phyloP scores from a whole-genome alignment of 208 protist species.

The Acanthamoeba castellanii region DNA sequence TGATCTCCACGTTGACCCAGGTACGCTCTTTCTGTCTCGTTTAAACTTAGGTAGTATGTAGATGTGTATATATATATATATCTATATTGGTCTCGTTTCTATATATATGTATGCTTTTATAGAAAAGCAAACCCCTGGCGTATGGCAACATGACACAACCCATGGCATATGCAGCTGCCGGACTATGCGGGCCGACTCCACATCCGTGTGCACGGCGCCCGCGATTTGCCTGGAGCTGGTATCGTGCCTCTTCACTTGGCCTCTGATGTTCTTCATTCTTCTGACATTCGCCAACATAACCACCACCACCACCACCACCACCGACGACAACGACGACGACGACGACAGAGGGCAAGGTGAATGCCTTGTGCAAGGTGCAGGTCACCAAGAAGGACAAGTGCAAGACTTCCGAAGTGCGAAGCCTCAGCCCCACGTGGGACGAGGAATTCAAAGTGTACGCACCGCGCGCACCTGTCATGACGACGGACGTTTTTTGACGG shows the following conservation, averaged over 20 bases:
- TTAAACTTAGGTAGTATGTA: neutral
- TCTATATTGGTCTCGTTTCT: no score
- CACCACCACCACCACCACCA: no score
- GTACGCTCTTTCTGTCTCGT: no score
- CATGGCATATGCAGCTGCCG: neutral
- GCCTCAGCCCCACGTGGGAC: slow-evolving; percentile 17
- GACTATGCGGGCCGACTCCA: slow-evolving; percentile 4
- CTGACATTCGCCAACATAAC: neutral
- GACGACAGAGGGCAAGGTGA: slow-evolving; percentile 15
- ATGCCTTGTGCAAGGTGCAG: neutral
- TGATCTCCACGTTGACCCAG: slow-evolving; percentile 9
- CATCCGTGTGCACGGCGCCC: neutral
- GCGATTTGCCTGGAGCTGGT: neutral
- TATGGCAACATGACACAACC: neutral
- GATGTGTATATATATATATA: neutral
- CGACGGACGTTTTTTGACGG: neutral
- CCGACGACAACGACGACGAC: neutral
- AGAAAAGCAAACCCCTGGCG: no score
- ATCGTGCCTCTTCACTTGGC: neutral
- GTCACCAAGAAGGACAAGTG: slow-evolving; percentile 41
- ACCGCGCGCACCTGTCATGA: neutral
- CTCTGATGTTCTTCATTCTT: neutral
- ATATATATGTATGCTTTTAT: no score
- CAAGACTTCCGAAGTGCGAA: slow-evolving; percentile 40
- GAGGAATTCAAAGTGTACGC: slow-evolving; percentile 22